A percentile compares a stretch with the other conserved stretches of the same genome.
Conservation (phyloP, 129 eudicot species). For the Flaveria bidentis region DNA sequence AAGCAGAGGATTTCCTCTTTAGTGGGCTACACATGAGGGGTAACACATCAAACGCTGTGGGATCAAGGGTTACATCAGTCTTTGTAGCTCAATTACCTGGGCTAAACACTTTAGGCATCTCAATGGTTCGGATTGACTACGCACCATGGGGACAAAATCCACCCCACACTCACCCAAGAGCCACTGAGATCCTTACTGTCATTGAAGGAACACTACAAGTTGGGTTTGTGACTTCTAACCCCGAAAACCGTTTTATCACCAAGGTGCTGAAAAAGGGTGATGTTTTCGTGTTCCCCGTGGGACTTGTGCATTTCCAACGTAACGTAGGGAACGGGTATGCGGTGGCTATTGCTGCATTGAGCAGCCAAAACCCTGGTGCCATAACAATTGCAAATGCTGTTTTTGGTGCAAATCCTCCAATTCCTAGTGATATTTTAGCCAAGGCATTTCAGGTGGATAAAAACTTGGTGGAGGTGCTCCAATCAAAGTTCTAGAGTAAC, state of each 20-base stretch:
- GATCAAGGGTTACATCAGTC: constrained; percentile 45
- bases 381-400: constrained; percentile 40
- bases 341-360: constrained; percentile 42
- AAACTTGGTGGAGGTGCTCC: constrained; percentile 29
- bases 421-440: constrained; percentile 37
- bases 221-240: constrained; percentile 52
- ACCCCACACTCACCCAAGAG: constrained; percentile 53
- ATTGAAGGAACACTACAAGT: constrained; percentile 43
- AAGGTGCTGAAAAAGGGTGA: constrained; percentile 52
- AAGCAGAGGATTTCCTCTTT: constrained; percentile 45
- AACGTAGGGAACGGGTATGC: constrained; percentile 40
- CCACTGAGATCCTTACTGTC: constrained; percentile 48
- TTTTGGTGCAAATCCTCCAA: constrained; percentile 46
- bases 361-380: constrained; percentile 53
- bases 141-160: constrained; percentile 52
- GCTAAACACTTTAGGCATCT: constrained; percentile 49
- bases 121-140: constrained; percentile 47
- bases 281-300: constrained; percentile 48
- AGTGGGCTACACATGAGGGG: constrained; percentile 47
- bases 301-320: constrained; percentile 52
- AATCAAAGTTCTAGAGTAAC: constrained; percentile 35
- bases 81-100: constrained; percentile 42
- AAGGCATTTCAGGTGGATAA: constrained; percentile 48
- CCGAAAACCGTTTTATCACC: constrained; percentile 38
- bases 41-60: constrained; percentile 46